Evolutionary conservation across 352 stramenopile genomes (phyloP).

Genomic region (Globisporangium apiculatum): DNA sequence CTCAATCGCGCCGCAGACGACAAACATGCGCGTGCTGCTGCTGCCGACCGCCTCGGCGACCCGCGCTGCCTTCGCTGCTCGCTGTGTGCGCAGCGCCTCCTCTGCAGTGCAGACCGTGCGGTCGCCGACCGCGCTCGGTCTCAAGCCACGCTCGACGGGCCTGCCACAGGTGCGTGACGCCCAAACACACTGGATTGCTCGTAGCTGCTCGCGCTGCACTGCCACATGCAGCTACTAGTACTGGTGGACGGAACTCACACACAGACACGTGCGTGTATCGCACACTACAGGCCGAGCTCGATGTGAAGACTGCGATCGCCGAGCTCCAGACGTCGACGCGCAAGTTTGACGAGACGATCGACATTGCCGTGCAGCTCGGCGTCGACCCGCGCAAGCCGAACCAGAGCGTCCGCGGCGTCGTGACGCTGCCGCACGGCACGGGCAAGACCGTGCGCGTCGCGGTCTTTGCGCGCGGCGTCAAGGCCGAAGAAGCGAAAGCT

Average conservation of each 20-base stretch:
- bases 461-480: slow-evolving; percentile 86
- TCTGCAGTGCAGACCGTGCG: slow-evolving; percentile 17
- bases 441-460: slow-evolving; percentile 86
- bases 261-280: background rate
- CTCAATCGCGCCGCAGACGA: background rate
- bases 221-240: too few species aligned
- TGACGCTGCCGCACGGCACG: slow-evolving; percentile 82
- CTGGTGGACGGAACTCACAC: background rate
- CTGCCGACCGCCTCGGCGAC: slow-evolving; percentile 21
- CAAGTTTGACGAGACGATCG: slow-evolving; percentile 87
- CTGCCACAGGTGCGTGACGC: slow-evolving; percentile 33
- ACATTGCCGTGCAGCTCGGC: slow-evolving; percentile 78
- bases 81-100: slow-evolving; percentile 37
- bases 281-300: slow-evolving; percentile 33
- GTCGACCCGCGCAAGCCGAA: slow-evolving; percentile 86
- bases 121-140: slow-evolving; percentile 56
- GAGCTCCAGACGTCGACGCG: slow-evolving; percentile 52
- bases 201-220: too few species aligned
- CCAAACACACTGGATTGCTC: background rate
- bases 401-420: slow-evolving; percentile 81
- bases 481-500: slow-evolving; percentile 85
- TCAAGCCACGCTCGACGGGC: slow-evolving; percentile 51
- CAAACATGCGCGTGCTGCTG: slow-evolving; percentile 36
- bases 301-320: slow-evolving; percentile 49
- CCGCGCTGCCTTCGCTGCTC: slow-evolving; percentile 23